Evolutionary conservation across 352 stramenopile species (phyloP), one percentile per base, ranked within the genome.

Genomic region (Pythium phragmitis): DNA sequence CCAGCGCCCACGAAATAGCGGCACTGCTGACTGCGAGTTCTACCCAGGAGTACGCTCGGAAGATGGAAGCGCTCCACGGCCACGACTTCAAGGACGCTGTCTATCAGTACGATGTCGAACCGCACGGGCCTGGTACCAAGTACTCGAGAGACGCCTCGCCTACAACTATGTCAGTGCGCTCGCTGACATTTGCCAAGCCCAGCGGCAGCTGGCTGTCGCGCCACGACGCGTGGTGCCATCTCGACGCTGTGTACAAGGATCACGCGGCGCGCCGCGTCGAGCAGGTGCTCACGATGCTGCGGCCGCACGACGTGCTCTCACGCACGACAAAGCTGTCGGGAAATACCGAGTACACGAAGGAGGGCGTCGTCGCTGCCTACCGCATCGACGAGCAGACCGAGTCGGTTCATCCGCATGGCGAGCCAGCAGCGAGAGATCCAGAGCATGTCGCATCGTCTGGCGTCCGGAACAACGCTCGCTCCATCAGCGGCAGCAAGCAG

Each of bases 181-280:
- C 56, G 1, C 48, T 51, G 56, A 62, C 63, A 4, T 70, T 70
- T 39, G 37, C 8, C 30, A 41, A 49, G 26, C 8, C 48, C 3
- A 52, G 33, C 34, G 11, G 34, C 34, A 39, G 11, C 2, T 62
- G 37, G 63, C 43, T 65, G 33, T 4, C 33, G n/a, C 16, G 43
- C 13, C 28, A 56, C 36, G 63, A 70, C 4, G 28, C 60, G 21
- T 65, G 56, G 63, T 57, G 49, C 42, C 65, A 62, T 37, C 3
- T 65, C 7, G 63, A 70, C 41, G 19, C 45, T 11, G 26, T 48
- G 14, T 52, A 63, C 19, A 8, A 37, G 33, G 13, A 60, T 34
- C 19, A 13, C 0, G 4, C 12, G 1, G 21, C 19, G 12, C 14
- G 51, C 1, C 34, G 33, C 39, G 55, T 63, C 19, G 63, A 70